These are phyloP conservation scores for Oehlia diaphana DNA, from an alignment of 192 early-diverging fungal genomes.

Conservation along the genomic window DNA sequence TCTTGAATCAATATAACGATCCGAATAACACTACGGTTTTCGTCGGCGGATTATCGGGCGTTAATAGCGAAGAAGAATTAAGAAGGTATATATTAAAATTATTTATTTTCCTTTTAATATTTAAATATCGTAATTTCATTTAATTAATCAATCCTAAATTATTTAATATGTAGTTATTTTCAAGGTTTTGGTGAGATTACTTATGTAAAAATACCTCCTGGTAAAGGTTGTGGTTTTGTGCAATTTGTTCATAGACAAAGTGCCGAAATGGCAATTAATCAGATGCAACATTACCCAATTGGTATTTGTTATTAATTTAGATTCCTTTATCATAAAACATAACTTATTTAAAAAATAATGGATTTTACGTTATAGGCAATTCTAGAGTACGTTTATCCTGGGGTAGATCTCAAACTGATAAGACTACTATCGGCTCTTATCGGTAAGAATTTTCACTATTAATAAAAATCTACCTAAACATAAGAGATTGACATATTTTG, in stretches of 20 bases:
- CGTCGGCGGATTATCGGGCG: slow-evolving; percentile 86
- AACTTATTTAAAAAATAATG: neutral
- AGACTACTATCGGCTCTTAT: slow-evolving; percentile 13
- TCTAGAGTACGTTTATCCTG: slow-evolving; percentile 57
- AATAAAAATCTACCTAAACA: neutral
- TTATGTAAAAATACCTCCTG: slow-evolving; percentile 92
- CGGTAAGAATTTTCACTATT: slow-evolving; percentile 19
- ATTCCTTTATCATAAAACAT: neutral
- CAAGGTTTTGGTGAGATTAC: slow-evolving; percentile 87
- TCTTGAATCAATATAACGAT: slow-evolving; percentile 59
- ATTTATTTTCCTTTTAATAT: neutral
- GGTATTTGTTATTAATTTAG: slow-evolving; percentile 48
- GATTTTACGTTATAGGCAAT: slow-evolving; percentile 32
- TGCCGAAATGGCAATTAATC: slow-evolving; percentile 88
- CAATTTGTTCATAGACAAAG: slow-evolving; percentile 78
- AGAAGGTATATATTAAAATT: slow-evolving; percentile 25
- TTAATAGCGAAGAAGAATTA: slow-evolving; percentile 87
- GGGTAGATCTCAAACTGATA: slow-evolving; percentile 58
- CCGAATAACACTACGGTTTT: slow-evolving; percentile 97
- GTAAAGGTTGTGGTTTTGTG: slow-evolving; percentile 96
- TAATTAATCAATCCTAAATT: neutral
- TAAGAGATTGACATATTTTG: neutral
- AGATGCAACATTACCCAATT: slow-evolving; percentile 87
- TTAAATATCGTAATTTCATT: neutral
- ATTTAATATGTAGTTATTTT: slow-evolving; percentile 57